Percentiles rank a stretch among this genome's conserved stretches.
These are phyloP conservation scores for Lasiosphaeria hispida DNA, from an alignment of 495 filamentous ascomycete genomes.

Conservation along the genomic window DNA sequence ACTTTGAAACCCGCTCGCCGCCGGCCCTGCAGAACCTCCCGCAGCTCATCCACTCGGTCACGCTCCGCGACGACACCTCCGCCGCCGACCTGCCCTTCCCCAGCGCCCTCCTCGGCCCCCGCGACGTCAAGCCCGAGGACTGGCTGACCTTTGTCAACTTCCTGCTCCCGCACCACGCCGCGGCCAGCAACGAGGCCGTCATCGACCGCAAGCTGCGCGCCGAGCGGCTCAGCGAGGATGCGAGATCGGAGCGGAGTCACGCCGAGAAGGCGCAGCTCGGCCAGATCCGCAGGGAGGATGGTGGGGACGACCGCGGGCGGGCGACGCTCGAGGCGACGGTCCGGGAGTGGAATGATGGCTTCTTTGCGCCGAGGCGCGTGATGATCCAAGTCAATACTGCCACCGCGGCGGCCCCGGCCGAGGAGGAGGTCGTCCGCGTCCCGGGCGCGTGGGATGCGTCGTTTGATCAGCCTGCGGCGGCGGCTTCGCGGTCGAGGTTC, in stretches of 20 bases:
- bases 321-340: conserved; percentile 34
- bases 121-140: conserved; percentile 42
- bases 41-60: conserved; percentile 23
- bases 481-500: background rate
- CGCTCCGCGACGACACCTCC: conserved; percentile 20
- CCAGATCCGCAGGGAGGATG: conserved; percentile 23
- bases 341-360: conserved; percentile 52
- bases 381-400: background rate
- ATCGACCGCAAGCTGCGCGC: conserved; percentile 38
- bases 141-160: conserved; percentile 53
- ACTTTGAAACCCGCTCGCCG: conserved; percentile 41
- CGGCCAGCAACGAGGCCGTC: conserved; percentile 31
- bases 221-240: conserved; percentile 16
- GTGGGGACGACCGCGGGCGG: background rate
- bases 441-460: conserved; percentile 27
- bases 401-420: background rate
- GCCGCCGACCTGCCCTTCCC: conserved; percentile 37
- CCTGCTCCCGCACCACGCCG: conserved; percentile 33
- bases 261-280: conserved; percentile 38
- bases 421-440: conserved; percentile 8
- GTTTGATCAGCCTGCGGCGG: conserved; percentile 14
- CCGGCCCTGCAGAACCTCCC: background rate
- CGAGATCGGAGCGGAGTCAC: conserved; percentile 17
- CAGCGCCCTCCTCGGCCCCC: conserved; percentile 17
- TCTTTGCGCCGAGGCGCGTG: conserved; percentile 45